Base-by-base conservation (phyloP, 2,329 filamentous ascomycete species). In the Aureobasidium sp. region DNA sequence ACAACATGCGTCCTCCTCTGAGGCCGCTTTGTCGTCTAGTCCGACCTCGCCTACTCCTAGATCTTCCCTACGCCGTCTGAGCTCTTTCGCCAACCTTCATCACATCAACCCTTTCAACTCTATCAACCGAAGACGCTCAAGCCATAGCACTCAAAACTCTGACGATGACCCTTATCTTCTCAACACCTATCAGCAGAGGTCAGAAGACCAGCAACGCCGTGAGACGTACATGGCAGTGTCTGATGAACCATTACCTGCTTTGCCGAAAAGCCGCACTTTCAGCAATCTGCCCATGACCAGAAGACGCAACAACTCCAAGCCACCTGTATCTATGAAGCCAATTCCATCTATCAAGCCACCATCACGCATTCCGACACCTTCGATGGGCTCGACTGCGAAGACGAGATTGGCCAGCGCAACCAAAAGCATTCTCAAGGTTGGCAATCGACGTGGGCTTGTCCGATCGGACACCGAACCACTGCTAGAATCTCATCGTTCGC, bases 71-170 rank as follows among this genome's bases (percentile, higher is more conserved):
- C 61, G 55, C n/a, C 61, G 71, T 10, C 66, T 73, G 42, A 69
- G 68, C 47, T 73, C 72, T 53, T 68, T 74, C 53, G 69, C 71
- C 16, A 70, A 70, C 1, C 65, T 74, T 5, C 67, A 70, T 16
- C 71, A 69, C n/a, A 66, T 74, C 63, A 72, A 73, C 41, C 71
- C 70, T 2, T 67, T 74, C 63, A 72, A 72, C 39, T 71, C 70
- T 1, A 73, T 73, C 66, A 67, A 61, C 42, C 69, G 71, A 45
- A 69, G 71, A 52, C 71, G 70, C 50, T 70, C 68, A 64, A 65
- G 66, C 47, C 62, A 57, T 44, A 30, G 52, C 37, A 54, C 61
- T 5, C 52, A 58, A n/a, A 44, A 34, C 37, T 50, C 49, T 53
- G 54, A 50, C n/a, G 41, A 37, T 27, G 48, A 47, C 29, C 61